Evolutionary conservation across 2,329 filamentous ascomycete species (phyloP), one percentile per base, ranked within the genome.

Genomic region (Xylariaceae sp.): DNA sequence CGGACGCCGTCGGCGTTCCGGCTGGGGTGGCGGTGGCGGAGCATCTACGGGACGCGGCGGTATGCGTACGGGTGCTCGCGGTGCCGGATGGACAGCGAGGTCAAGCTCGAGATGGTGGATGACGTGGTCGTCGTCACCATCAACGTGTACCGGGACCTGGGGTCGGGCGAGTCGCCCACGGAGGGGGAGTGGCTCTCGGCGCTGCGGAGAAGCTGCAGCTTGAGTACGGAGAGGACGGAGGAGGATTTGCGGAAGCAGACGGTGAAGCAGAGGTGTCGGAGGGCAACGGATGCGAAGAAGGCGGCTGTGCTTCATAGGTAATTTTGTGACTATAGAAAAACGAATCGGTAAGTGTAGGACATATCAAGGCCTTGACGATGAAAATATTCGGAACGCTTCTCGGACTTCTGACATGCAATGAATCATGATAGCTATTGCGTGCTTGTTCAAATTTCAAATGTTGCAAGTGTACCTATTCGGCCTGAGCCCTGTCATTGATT

Each of bases 221-320:
- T 26, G 22, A 11, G 6, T 6, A 26, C 22, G 22, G 6, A 6
- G 11, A 26, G 22, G 19, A 26, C 35, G 6, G 22, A 19, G 9
- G 6, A 22, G 7, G 24, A 37, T 3, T 8, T 37, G 13, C n/a
- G 22, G 19, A 28, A 15, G 19, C 19, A 9, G 33, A 8, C 6
- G 17, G 33, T 19, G 33, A 19, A 11, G 33, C 17, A 35, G 12
- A 9, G n/a, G 33, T 19, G 19, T 16, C 22, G 9, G 17, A 16
- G 22, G 15, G 34, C 34, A 7, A 28, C 13, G 16, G 13, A 37
- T 19, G 34, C 34, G 34, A 37, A 37, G 34, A 37, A 37, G 19
- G n/a, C 19, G 9, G 34, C 34, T 16, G 22, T 9, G 19, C 19
- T 28, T 9, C 19, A 26, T 22, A 37, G 19, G 19, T 26, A 26